Percentiles rank a stretch among this genome's conserved stretches.
These are phyloP conservation scores for Gracilaria gracilis DNA, from an alignment of 23 red algal species.

Conservation along the genomic window DNA sequence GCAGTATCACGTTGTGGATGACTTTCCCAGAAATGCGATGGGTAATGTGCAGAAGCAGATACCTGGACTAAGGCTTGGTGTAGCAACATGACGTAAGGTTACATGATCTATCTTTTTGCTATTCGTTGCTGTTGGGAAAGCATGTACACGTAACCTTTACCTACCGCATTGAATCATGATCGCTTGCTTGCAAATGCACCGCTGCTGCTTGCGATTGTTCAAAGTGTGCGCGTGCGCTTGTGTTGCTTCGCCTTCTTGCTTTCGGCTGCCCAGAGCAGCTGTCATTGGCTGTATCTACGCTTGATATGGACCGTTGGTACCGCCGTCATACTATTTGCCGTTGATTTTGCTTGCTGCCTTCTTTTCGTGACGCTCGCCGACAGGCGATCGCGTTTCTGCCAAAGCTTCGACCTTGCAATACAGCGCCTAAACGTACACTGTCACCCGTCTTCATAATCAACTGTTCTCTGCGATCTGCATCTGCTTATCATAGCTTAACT, in stretches of 20 bases:
- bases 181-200: not conserved
- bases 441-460: not conserved
- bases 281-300: no score
- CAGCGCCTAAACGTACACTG: not conserved
- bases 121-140: no score
- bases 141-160: no score
- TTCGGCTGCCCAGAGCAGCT: no score
- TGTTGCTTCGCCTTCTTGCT: no score
- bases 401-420: not conserved
- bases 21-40: conserved; percentile 83
- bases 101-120: no score
- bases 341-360: not conserved
- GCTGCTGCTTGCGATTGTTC: not conserved
- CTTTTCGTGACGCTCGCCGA: not conserved
- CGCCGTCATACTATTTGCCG: no score
- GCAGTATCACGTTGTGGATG: conserved; percentile 53
- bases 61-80: not conserved
- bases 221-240: no score
- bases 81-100: not conserved
- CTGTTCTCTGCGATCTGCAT: not conserved
- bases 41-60: conserved; percentile 87
- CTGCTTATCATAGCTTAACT: not conserved
- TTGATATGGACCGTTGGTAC: no score
- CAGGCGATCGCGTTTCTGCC: no score
- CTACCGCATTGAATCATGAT: no score